Base-by-base conservation (phyloP, 768 basidiomycete genomes). In the Cystofilobasidium macerans region DNA sequence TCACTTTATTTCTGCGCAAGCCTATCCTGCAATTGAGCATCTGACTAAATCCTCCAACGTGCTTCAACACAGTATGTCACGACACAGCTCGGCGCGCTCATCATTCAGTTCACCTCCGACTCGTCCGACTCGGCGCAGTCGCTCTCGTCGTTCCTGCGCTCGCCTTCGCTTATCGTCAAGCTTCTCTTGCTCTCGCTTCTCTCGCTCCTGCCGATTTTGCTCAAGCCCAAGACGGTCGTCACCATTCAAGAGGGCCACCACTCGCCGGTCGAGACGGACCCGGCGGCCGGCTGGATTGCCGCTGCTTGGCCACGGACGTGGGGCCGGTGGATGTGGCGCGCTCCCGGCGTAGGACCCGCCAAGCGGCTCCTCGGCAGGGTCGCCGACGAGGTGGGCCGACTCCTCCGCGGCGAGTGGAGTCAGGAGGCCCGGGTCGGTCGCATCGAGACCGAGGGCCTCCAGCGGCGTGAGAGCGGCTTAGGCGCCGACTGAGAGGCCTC, bases 161-260 rank as follows among this genome's bases (percentile, higher is more conserved):
- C 88, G 14, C 92, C 91, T 2, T 81, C 84, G 61, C 86, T 94
- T 72, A 81, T 95, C 68, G 71, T 84, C 71, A 94, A 94, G 75
- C 84, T 97, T 68, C 81, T 86, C 28, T 82, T 89, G 69, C 78
- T 97, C 12, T 88, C 89, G 26, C 81, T 86, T 72, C 76, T 97
- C 68, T 90, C 89, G 51, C 81, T 94, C 14, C 85, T 91, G 18
- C 92, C 92, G 18, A 88, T 94, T 60, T 78, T 94, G 6, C 86
- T 85, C 26, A 68, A 68, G 38, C 67, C 67, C 1, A 68, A 63
- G 54, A 67, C 65, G 42, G 60, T 45, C 0, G 65, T 67, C 11
- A 62, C 62, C 16, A 59, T 67, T 13, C 65, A 67, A n/a, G 65
- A 67, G 28, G 65, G 65, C 8, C 45, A 42, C 28, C 28, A 36